phyloP scores from a whole-genome alignment of 2,329 filamentous ascomycete species.

The Alternaria arborescens region DNA sequence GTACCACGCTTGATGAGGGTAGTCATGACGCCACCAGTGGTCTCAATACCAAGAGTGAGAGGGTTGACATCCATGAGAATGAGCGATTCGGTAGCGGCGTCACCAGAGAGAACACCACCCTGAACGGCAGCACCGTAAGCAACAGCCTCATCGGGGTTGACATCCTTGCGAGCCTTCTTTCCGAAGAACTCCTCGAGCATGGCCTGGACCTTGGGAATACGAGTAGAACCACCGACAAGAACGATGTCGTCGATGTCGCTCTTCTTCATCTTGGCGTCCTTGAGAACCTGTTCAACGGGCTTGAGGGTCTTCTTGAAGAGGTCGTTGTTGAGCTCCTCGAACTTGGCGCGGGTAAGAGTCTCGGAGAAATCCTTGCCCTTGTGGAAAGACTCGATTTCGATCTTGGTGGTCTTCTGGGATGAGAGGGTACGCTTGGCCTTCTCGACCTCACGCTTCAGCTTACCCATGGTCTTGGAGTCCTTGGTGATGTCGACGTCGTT shows the following conservation, averaged over 20 bases:
- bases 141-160: conserved; percentile 99
- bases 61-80: conserved; percentile 99
- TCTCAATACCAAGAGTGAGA: conserved; percentile 95
- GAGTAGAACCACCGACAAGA: conserved; percentile 96
- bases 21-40: conserved; percentile 96
- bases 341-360: conserved; percentile 98
- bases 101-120: conserved; percentile 91
- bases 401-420: conserved; percentile 89
- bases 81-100: conserved; percentile 79
- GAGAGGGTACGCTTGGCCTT: conserved; percentile 98
- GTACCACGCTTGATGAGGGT: conserved; percentile 96
- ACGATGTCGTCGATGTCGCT: conserved; percentile 94
- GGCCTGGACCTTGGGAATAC: conserved; percentile 96
- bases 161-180: conserved; percentile 99
- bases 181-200: conserved; percentile 97
- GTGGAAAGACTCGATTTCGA: conserved; percentile 97
- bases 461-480: conserved; percentile 97
- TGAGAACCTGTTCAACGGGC: conserved; percentile 97
- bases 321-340: conserved; percentile 98
- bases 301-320: conserved; percentile 99
- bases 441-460: conserved; percentile 98
- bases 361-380: conserved; percentile 98
- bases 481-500: conserved; percentile 90
- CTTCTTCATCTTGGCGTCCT: conserved; percentile 98
- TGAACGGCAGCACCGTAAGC: conserved; percentile 97